phyloP scores from a whole-genome alignment of 495 filamentous ascomycete species.

The Podospora pseudopauciseta region DNA sequence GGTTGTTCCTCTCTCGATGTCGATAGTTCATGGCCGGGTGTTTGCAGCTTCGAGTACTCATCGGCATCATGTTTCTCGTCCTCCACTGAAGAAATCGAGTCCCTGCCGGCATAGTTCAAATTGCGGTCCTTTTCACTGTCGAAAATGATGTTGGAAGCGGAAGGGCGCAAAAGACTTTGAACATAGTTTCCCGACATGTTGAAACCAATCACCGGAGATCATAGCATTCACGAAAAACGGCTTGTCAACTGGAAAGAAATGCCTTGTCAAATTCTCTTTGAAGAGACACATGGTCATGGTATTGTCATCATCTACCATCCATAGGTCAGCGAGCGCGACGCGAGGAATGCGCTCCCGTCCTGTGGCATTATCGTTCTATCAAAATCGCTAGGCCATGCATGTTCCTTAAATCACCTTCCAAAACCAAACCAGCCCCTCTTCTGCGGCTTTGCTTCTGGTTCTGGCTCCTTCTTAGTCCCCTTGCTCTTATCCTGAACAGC shows the following conservation, averaged over 20 bases:
- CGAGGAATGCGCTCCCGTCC: not conserved
- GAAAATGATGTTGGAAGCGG: not conserved
- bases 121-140: not conserved
- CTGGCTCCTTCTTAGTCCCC: slow-evolving; percentile 29
- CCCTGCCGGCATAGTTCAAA: not conserved
- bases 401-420: slow-evolving; percentile 52
- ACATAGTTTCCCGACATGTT: not conserved
- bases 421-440: slow-evolving; percentile 90
- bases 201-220: not conserved
- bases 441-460: slow-evolving; percentile 47
- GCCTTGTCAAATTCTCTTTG: not conserved
- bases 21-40: not conserved
- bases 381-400: not conserved
- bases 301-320: not conserved
- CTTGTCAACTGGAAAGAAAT: not conserved
- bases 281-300: not conserved
- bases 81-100: not conserved
- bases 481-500: slow-evolving; percentile 1
- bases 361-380: not conserved
- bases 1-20: not conserved
- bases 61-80: not conserved
- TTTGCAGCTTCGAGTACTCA: not conserved
- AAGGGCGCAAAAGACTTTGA: not conserved
- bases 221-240: not conserved
- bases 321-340: not conserved